Percentiles rank a stretch among this genome's conserved stretches.
These are phyloP conservation scores for Hansenula anomala DNA, from an alignment of 1,139 yeast genomes.

Conservation along the genomic window DNA sequence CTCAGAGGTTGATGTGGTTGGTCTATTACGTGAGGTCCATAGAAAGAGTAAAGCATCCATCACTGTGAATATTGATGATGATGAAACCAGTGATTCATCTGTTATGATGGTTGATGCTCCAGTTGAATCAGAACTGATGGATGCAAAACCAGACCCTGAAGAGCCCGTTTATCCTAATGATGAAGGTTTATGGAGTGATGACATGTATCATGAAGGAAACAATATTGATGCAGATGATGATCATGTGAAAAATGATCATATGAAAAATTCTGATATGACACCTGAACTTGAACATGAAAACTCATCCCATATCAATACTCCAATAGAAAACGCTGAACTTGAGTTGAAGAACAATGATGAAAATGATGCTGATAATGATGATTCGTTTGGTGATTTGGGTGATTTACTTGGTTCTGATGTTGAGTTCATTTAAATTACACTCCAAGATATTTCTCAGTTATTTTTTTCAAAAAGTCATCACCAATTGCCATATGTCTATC, in stretches of 20 bases:
- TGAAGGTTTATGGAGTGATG: too few species aligned
- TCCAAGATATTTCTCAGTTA: constrained; percentile 33
- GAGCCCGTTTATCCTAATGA: not conserved
- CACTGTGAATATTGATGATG: not conserved
- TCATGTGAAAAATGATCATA: not conserved
- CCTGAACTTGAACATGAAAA: too few species aligned
- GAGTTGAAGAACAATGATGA: too few species aligned
- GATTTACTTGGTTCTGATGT: constrained; percentile 21
- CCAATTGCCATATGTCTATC: constrained; percentile 68
- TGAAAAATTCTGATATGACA: too few species aligned
- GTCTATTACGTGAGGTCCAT: not conserved
- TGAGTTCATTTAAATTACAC: constrained; percentile 12
- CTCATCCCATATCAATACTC: too few species aligned
- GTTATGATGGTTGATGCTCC: not conserved
- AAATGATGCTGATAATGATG: not conserved
- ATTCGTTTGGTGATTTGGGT: constrained; percentile 6
- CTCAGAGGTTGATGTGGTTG: not conserved
- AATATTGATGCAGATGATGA: too few species aligned
- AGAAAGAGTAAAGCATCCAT: not conserved
- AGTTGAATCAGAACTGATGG: not conserved
- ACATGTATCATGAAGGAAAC: too few species aligned
- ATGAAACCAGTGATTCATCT: not conserved
- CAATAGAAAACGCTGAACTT: too few species aligned
- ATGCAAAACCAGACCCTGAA: not conserved
- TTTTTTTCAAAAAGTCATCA: constrained; percentile 38